phyloP scores from a whole-genome alignment of 225 moss, liverwort and hornwort genomes.

The Antitrichia curtipendula region DNA sequence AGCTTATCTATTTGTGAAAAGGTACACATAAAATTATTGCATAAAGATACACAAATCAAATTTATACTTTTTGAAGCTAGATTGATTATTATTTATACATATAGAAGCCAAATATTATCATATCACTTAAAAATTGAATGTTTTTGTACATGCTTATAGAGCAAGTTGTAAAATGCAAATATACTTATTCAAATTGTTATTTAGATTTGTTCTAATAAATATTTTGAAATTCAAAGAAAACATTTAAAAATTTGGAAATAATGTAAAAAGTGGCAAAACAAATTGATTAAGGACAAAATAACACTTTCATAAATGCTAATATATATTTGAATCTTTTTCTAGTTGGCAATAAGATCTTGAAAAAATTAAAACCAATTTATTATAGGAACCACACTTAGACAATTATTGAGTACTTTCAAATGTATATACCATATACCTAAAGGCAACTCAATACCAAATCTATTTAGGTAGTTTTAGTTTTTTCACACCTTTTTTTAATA shows the following conservation, averaged over 20 bases:
- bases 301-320: neutral
- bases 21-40: rapidly evolving
- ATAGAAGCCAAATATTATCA: neutral
- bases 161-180: neutral
- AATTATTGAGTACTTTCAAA: neutral
- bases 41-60: neutral
- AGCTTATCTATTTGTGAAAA: neutral
- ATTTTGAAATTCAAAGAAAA: neutral
- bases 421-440: neutral
- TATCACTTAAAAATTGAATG: rapidly evolving
- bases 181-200: too few species aligned
- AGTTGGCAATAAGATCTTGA: rapidly evolving
- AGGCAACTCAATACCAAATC: neutral
- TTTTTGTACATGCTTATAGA: neutral
- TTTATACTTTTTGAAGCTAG: neutral
- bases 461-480: neutral
- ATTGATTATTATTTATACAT: neutral
- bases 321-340: neutral
- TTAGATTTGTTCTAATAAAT: neutral
- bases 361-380: too few species aligned
- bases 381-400: neutral
- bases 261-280: neutral
- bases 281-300: neutral
- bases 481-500: neutral
- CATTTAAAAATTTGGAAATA: rapidly evolving